These are phyloP conservation scores for Chrysosporium queenslandicum DNA, from an alignment of 2,329 filamentous ascomycete genomes.

Conservation along the genomic window DNA sequence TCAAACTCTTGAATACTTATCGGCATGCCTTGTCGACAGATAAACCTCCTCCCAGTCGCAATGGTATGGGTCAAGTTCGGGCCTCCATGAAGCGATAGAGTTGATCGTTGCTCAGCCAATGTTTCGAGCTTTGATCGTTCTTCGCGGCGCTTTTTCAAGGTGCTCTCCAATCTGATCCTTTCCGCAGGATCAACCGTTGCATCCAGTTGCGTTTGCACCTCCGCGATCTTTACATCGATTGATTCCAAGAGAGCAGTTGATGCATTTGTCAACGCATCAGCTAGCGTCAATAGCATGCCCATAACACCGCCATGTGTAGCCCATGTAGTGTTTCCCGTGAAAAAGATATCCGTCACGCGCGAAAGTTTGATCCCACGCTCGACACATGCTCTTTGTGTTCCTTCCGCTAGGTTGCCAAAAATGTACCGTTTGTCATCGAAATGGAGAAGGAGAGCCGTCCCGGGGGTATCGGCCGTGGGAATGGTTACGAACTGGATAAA, in stretches of 20 bases:
- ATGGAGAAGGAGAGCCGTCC: slow-evolving; percentile 65
- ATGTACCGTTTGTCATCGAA: slow-evolving; percentile 76
- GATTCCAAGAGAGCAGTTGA: slow-evolving; percentile 30
- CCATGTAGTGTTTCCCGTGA: slow-evolving; percentile 72
- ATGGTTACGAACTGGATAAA: slow-evolving; percentile 66
- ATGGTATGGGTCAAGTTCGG: slow-evolving; percentile 56
- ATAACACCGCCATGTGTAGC: slow-evolving; percentile 67
- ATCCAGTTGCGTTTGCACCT: slow-evolving; percentile 3
- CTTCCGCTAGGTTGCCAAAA: slow-evolving; percentile 73
- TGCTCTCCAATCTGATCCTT: slow-evolving; percentile 2
- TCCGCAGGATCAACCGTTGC: slow-evolving; percentile 16
- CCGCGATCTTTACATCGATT: slow-evolving; percentile 20
- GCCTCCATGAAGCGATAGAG: slow-evolving; percentile 63
- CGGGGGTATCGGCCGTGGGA: slow-evolving; percentile 79
- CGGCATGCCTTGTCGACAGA: slow-evolving; percentile 74
- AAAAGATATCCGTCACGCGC: slow-evolving; percentile 66
- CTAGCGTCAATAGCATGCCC: slow-evolving; percentile 74
- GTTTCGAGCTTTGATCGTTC: background rate
- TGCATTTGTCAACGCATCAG: slow-evolving; percentile 51
- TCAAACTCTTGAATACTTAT: slow-evolving; percentile 61
- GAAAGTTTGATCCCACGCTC: slow-evolving; percentile 57
- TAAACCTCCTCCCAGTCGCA: slow-evolving; percentile 72
- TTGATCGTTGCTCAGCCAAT: slow-evolving; percentile 21
- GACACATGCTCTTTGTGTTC: slow-evolving; percentile 65
- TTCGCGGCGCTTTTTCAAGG: background rate